These are phyloP conservation scores for Fusarium annulatum DNA, from an alignment of 2,329 filamentous ascomycete species.

Conservation along the genomic window DNA sequence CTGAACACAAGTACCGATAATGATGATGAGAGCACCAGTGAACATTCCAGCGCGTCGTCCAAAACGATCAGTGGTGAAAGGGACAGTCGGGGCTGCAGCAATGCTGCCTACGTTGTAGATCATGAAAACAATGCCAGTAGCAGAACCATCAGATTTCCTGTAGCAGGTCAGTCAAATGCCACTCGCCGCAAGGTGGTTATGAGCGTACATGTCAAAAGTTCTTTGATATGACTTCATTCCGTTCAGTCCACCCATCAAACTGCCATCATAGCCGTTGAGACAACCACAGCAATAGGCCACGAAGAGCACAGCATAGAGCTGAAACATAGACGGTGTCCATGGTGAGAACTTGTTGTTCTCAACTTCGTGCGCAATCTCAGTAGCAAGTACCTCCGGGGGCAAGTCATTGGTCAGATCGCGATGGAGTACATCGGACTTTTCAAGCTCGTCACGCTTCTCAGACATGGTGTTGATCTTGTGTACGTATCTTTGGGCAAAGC, in stretches of 20 bases:
- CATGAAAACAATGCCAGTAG: conserved; percentile 51
- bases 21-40: conserved; percentile 53
- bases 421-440: conserved; percentile 14
- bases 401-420: neutral
- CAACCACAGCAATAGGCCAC: conserved; percentile 65
- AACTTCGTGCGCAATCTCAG: conserved; percentile 55
- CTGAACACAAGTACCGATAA: conserved; percentile 55
- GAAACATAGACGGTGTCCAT: conserved; percentile 62
- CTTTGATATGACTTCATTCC: conserved; percentile 43
- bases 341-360: conserved; percentile 55
- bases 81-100: conserved; percentile 53
- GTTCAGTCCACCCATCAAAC: conserved; percentile 43
- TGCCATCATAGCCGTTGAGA: conserved; percentile 47
- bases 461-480: neutral
- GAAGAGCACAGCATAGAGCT: conserved; percentile 60
- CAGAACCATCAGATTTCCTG: conserved; percentile 33
- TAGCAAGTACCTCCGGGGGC: conserved; percentile 39
- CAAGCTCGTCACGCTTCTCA: conserved; percentile 1
- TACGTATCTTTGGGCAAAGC: neutral
- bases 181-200: fast-evolving
- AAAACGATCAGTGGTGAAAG: conserved; percentile 54
- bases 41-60: conserved; percentile 57
- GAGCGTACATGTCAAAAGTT: conserved; percentile 28
- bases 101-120: conserved; percentile 60
- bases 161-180: no score